A percentile compares a stretch with the other conserved stretches of the same genome.
Conservation (phyloP, 177 flowering plant species). For the Viscum album region DNA sequence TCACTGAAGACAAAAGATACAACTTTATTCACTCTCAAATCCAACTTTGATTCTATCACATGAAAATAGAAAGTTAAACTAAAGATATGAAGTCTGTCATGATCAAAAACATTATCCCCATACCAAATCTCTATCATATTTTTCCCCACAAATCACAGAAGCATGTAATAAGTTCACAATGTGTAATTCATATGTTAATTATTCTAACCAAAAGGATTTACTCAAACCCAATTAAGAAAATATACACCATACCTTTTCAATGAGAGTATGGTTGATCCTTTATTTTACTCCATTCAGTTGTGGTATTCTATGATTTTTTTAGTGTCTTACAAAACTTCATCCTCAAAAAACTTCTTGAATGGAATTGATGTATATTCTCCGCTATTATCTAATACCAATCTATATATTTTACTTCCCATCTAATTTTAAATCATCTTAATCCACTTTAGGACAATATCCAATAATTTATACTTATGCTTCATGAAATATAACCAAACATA, state of each 20-base stretch:
- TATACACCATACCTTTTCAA: no score
- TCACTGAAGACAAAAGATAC: no score
- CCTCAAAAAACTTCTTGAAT: neutral
- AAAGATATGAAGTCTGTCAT: neutral
- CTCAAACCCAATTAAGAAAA: neutral
- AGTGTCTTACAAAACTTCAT: neutral
- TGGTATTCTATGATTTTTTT: neutral
- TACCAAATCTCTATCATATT: neutral
- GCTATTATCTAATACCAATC: neutral
- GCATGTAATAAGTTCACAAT: neutral
- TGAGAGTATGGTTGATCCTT: neutral
- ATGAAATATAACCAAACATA: neutral
- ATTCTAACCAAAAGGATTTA: neutral
- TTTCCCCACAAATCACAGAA: neutral
- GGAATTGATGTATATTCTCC: neutral
- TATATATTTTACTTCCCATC: neutral
- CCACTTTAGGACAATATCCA: neutral
- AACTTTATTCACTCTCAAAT: no score
- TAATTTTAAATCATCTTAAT: neutral
- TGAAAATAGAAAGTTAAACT: neutral
- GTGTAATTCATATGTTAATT: neutral
- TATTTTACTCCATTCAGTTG: neutral
- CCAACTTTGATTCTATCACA: neutral
- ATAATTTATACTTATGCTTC: neutral
- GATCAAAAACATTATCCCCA: neutral